Evolutionary conservation across 305 asterid genomes (phyloP).

Genomic region (Andrographis paniculata): DNA sequence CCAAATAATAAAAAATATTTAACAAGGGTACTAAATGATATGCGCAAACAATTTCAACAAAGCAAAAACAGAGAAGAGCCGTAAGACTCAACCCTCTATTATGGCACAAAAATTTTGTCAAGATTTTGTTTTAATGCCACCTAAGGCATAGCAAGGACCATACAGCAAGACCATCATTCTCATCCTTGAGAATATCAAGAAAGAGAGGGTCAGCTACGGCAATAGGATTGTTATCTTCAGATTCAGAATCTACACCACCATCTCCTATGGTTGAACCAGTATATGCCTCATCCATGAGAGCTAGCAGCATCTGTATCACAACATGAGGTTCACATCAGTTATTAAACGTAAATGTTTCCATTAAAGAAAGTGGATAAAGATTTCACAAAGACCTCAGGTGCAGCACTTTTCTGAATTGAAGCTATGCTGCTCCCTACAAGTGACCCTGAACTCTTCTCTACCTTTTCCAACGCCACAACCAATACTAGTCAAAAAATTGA

Average conservation of each 20-base stretch:
- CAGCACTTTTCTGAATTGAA: slow-evolving; percentile 89
- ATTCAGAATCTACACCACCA: slow-evolving; percentile 91
- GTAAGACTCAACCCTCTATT: slow-evolving; percentile 1
- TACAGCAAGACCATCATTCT: slow-evolving; percentile 95
- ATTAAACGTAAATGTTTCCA: slow-evolving; percentile 1
- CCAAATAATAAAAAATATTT: not conserved
- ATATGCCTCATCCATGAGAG: slow-evolving; percentile 97
- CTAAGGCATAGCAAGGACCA: slow-evolving; percentile 33
- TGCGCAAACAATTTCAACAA: slow-evolving; percentile 1
- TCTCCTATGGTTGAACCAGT: slow-evolving; percentile 93
- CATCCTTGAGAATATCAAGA: slow-evolving; percentile 97
- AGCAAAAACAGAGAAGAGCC: slow-evolving; percentile 13
- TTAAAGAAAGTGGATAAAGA: slow-evolving; percentile 4
- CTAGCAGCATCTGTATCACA: slow-evolving; percentile 72
- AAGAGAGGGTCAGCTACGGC: slow-evolving; percentile 74
- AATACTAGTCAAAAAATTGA: slow-evolving; percentile 42
- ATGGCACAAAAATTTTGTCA: not conserved
- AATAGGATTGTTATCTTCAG: slow-evolving; percentile 73
- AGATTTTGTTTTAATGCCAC: slow-evolving; percentile 10
- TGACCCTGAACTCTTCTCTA: slow-evolving; percentile 81
- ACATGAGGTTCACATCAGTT: slow-evolving; percentile 17
- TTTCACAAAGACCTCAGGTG: slow-evolving; percentile 66
- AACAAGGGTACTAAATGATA: not conserved
- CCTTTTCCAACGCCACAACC: slow-evolving; percentile 92
- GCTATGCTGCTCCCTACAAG: slow-evolving; percentile 92